Evolutionary conservation across 179 eudicot species (phyloP).

Genomic region (Spergularia azorica): DNA sequence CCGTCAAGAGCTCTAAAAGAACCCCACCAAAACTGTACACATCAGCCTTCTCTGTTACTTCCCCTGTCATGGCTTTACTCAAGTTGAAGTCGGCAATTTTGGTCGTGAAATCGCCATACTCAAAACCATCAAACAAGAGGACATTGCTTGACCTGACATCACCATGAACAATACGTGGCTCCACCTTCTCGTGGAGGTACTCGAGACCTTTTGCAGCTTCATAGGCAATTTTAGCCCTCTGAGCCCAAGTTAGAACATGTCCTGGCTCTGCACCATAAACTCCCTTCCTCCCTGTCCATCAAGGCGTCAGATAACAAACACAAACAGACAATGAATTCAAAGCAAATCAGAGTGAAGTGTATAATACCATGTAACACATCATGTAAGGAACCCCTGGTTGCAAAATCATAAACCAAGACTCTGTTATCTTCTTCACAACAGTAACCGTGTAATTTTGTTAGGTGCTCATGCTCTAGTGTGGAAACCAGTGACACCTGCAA

Average conservation of each 20-base stretch:
- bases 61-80: constrained; percentile 79
- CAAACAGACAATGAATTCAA: not conserved
- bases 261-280: constrained; percentile 79
- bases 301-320: not conserved
- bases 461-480: constrained; percentile 69
- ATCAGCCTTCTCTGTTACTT: constrained; percentile 76
- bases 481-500: constrained; percentile 56
- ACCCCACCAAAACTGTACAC: constrained; percentile 90
- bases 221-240: constrained; percentile 71
- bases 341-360: not conserved
- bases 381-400: constrained; percentile 72
- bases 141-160: constrained; percentile 81
- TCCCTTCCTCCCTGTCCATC: constrained; percentile 68
- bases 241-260: constrained; percentile 62
- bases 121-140: constrained; percentile 48
- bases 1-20: constrained; percentile 82
- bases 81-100: constrained; percentile 81
- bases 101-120: constrained; percentile 40
- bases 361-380: constrained; percentile 73
- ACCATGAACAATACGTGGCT: constrained; percentile 75
- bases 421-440: constrained; percentile 66
- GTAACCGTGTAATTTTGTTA: constrained; percentile 67
- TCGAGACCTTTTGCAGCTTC: constrained; percentile 91
- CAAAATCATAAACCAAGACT: constrained; percentile 69
- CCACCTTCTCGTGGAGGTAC: constrained; percentile 77